These are phyloP conservation scores for Pyrus hybrid DNA, from an alignment of 331 rosid species.

Conservation along the genomic window DNA sequence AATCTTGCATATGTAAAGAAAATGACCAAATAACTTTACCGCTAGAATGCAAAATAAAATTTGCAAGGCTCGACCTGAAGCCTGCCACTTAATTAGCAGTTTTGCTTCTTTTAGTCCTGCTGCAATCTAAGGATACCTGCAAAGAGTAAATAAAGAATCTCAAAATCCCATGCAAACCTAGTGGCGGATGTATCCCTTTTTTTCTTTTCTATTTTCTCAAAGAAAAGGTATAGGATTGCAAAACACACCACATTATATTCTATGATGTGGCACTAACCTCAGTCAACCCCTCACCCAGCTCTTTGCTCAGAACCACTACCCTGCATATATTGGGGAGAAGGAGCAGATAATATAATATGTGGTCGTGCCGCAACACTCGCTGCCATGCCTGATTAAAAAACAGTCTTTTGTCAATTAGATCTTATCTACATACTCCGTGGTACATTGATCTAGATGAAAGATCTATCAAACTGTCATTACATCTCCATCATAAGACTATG, in stretches of 20 bases:
- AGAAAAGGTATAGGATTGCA: neutral
- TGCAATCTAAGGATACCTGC: constrained; percentile 83
- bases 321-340: constrained; percentile 60
- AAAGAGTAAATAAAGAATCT: constrained; percentile 8
- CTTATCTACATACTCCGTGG: constrained; percentile 1
- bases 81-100: constrained; percentile 98
- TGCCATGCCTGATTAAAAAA: constrained; percentile 52
- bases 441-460: neutral
- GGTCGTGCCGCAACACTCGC: constrained; percentile 77
- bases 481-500: neutral
- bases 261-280: constrained; percentile 38
- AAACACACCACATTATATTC: neutral
- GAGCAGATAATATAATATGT: constrained; percentile 61
- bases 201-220: neutral
- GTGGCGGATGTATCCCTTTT: neutral
- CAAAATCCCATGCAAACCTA: neutral
- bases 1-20: neutral
- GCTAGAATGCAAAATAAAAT: constrained; percentile 92
- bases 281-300: constrained; percentile 70
- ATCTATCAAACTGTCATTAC: neutral
- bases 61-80: constrained; percentile 96
- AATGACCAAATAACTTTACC: constrained; percentile 37
- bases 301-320: constrained; percentile 84
- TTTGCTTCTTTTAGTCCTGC: constrained; percentile 98
- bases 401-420: neutral